phyloP scores from a whole-genome alignment of 192 early-diverging fungal genomes.

The Piromyces finnis region DNA sequence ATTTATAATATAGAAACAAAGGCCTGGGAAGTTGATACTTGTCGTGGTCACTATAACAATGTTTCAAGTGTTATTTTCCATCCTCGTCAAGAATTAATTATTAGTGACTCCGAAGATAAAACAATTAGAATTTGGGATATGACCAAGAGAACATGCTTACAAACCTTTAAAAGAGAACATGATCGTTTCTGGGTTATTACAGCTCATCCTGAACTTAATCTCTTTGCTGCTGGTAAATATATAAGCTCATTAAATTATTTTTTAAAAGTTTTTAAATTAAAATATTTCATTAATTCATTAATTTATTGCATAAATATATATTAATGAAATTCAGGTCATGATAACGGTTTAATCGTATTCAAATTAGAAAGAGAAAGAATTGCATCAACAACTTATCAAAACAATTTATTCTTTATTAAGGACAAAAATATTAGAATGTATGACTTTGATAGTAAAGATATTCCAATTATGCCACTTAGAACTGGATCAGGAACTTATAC shows the following conservation, averaged over 20 bases:
- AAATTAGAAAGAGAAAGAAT: slow-evolving; percentile 96
- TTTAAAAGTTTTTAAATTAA: too few species aligned
- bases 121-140: slow-evolving; percentile 98
- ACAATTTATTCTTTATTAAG: slow-evolving; percentile 72
- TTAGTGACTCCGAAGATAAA: slow-evolving; percentile 90
- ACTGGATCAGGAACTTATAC: slow-evolving; percentile 31
- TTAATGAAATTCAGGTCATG: slow-evolving; percentile 46
- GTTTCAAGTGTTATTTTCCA: slow-evolving; percentile 89
- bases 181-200: slow-evolving; percentile 76
- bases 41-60: slow-evolving; percentile 97
- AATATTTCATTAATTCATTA: too few species aligned
- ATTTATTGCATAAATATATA: too few species aligned
- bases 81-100: slow-evolving; percentile 83
- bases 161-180: slow-evolving; percentile 84
- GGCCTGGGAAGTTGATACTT: slow-evolving; percentile 99
- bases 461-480: slow-evolving; percentile 59
- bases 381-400: slow-evolving; percentile 67
- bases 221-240: slow-evolving; percentile 83
- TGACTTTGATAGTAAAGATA: slow-evolving; percentile 67
- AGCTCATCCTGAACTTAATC: slow-evolving; percentile 90
- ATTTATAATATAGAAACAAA: slow-evolving; percentile 48
- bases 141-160: slow-evolving; percentile 77
- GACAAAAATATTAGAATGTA: slow-evolving; percentile 68
- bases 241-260: too few species aligned
- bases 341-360: slow-evolving; percentile 94